These are phyloP conservation scores for Lanmaoa rubissima DNA, from an alignment of 768 basidiomycete genomes.

Conservation along the genomic window DNA sequence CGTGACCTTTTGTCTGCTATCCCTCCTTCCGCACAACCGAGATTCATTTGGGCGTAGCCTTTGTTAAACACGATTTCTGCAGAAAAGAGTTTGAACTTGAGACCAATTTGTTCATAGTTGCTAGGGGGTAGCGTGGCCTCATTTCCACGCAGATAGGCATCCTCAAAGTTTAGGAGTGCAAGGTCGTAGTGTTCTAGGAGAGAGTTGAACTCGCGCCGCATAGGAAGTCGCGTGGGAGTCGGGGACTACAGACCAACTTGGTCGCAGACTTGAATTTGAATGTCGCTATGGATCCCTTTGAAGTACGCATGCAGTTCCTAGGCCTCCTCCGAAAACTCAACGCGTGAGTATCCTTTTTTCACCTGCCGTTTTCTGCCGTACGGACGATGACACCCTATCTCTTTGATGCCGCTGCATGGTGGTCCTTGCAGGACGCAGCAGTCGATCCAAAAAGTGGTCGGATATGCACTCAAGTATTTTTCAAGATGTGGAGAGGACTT, in stretches of 20 bases:
- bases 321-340: constrained; percentile 58
- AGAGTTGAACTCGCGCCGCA: constrained; percentile 85
- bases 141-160: constrained; percentile 83
- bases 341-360: constrained; percentile 42
- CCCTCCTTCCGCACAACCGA: constrained; percentile 63
- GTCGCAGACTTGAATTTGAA: background rate
- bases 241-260: background rate
- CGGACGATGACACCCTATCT: background rate
- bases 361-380: background rate
- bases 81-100: constrained; percentile 84
- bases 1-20: constrained; percentile 70
- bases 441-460: constrained; percentile 86
- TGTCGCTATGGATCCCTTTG: constrained; percentile 50
- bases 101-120: constrained; percentile 91
- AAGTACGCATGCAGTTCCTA: constrained; percentile 75
- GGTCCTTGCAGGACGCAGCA: constrained; percentile 62
- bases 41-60: constrained; percentile 73
- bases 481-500: constrained; percentile 85
- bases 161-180: constrained; percentile 80
- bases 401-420: background rate
- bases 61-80: constrained; percentile 92
- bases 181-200: constrained; percentile 72
- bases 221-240: constrained; percentile 54
- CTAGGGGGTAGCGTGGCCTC: constrained; percentile 70
- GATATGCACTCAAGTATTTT: constrained; percentile 82